Evolutionary conservation across 2,329 filamentous ascomycete species (phyloP).

Genomic region (Fusarium coicis): DNA sequence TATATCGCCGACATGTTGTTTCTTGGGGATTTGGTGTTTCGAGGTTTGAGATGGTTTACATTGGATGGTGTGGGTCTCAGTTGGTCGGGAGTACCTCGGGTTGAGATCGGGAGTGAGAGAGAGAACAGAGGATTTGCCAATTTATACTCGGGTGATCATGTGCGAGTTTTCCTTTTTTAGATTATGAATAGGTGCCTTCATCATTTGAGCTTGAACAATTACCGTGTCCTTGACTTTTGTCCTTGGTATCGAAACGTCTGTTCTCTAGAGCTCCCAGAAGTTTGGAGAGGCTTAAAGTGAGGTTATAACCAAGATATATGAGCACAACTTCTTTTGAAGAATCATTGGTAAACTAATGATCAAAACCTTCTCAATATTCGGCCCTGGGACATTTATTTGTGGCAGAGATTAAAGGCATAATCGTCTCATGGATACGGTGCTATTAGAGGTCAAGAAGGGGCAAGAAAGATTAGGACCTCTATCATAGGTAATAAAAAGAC

Average conservation of each 20-base stretch:
- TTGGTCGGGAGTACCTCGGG: constrained; percentile 41
- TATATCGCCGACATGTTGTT: constrained; percentile 22
- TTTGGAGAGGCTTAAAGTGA: neutral
- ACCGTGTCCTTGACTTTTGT: neutral
- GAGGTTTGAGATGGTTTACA: constrained; percentile 21
- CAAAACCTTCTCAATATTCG: neutral
- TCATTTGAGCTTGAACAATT: neutral
- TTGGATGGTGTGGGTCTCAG: constrained; percentile 28
- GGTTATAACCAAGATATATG: neutral
- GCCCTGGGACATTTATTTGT: no score
- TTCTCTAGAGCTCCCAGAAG: neutral
- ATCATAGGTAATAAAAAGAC: neutral
- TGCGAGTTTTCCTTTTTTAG: constrained; percentile 33
- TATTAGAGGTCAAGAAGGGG: neutral
- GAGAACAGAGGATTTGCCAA: neutral
- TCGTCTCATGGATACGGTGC: neutral
- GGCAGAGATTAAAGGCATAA: neutral
- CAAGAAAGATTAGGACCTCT: neutral
- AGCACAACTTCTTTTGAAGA: neutral
- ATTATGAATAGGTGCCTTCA: neutral
- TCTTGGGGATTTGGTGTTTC: neutral
- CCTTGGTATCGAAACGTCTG: neutral
- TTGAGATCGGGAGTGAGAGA: neutral
- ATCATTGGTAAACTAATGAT: neutral
- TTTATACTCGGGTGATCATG: constrained; percentile 15